Conservation (phyloP, 1,284 basidiomycete species). For the Trichosporon coremiiforme region DNA sequence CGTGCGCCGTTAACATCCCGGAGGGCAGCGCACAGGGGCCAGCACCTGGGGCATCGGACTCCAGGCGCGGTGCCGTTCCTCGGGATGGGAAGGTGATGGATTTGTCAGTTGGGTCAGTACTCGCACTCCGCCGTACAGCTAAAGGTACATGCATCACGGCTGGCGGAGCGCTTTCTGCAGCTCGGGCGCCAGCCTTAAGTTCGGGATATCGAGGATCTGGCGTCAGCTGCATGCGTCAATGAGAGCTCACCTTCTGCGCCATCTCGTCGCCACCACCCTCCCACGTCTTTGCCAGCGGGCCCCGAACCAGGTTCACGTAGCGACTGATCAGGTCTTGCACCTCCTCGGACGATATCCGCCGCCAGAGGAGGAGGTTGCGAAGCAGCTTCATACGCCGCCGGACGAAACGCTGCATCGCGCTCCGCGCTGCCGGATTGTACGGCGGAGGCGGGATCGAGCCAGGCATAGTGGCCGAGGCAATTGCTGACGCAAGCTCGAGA, state of each 20-base stretch:
- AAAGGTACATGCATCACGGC: slow-evolving; percentile 23
- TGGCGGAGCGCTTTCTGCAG: slow-evolving; percentile 15
- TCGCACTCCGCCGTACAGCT: neutral
- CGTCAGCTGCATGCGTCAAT: slow-evolving; percentile 4
- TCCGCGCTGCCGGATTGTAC: slow-evolving; percentile 75
- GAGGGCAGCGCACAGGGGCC: slow-evolving; percentile 19
- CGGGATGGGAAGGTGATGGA: neutral
- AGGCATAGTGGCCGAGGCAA: slow-evolving; percentile 43
- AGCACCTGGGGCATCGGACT: slow-evolving; percentile 14
- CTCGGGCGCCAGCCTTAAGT: slow-evolving; percentile 9
- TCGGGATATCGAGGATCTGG: slow-evolving; percentile 31
- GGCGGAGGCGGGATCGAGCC: slow-evolving; percentile 58
- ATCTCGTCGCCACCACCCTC: slow-evolving; percentile 79
- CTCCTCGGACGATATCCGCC: slow-evolving; percentile 69
- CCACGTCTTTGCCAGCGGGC: slow-evolving; percentile 76
- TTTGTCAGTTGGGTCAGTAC: slow-evolving; percentile 9
- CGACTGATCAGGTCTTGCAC: slow-evolving; percentile 63
- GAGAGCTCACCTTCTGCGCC: slow-evolving; percentile 63
- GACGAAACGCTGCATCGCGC: slow-evolving; percentile 71
- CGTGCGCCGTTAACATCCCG: slow-evolving; percentile 13
- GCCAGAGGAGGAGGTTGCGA: slow-evolving; percentile 71
- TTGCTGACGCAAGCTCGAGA: slow-evolving; percentile 58
- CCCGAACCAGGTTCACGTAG: slow-evolving; percentile 67
- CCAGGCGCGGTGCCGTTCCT: slow-evolving; percentile 20
- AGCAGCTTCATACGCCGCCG: slow-evolving; percentile 72